Conservation (phyloP, 202 grass and related monocot genomes). For the Alloteropsis angusta region DNA sequence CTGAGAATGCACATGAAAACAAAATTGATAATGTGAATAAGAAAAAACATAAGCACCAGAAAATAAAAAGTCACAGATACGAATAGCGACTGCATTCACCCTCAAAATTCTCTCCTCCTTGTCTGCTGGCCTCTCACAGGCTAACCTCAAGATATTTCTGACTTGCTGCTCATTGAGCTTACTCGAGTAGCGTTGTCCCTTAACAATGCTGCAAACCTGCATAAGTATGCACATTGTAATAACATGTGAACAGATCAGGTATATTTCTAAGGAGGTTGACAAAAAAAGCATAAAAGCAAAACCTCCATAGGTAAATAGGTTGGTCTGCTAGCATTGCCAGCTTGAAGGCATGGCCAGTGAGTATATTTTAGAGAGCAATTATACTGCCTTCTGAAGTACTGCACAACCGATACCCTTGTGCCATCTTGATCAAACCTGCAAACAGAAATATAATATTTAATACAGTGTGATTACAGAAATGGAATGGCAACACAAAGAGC, state of each 20-base stretch:
- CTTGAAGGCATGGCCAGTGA: slow-evolving; percentile 64
- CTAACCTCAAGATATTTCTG: slow-evolving; percentile 31
- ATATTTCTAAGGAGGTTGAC: background rate
- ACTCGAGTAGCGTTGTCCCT: slow-evolving; percentile 48
- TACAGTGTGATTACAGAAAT: background rate
- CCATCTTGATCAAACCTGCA: slow-evolving; percentile 64
- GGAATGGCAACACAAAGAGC: background rate
- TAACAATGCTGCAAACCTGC: slow-evolving; percentile 56
- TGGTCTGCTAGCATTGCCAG: slow-evolving; percentile 46
- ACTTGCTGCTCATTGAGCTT: slow-evolving; percentile 69
- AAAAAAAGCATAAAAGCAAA: background rate
- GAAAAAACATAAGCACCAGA: background rate
- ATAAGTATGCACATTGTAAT: background rate
- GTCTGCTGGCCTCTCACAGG: slow-evolving; percentile 48
- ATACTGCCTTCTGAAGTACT: slow-evolving; percentile 61
- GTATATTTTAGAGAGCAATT: slow-evolving; percentile 22
- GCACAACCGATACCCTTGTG: slow-evolving; percentile 31
- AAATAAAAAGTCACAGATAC: background rate
- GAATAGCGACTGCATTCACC: slow-evolving; percentile 8
- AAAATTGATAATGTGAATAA: background rate
- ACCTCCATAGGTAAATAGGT: slow-evolving; percentile 80
- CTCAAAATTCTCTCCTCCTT: slow-evolving; percentile 38
- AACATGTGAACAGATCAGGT: background rate
- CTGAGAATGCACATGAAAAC: slow-evolving; percentile 17
- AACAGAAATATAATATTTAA: background rate